Base-by-base conservation (phyloP, 345 rosid species). In the Bruguiera gymnorhiza region DNA sequence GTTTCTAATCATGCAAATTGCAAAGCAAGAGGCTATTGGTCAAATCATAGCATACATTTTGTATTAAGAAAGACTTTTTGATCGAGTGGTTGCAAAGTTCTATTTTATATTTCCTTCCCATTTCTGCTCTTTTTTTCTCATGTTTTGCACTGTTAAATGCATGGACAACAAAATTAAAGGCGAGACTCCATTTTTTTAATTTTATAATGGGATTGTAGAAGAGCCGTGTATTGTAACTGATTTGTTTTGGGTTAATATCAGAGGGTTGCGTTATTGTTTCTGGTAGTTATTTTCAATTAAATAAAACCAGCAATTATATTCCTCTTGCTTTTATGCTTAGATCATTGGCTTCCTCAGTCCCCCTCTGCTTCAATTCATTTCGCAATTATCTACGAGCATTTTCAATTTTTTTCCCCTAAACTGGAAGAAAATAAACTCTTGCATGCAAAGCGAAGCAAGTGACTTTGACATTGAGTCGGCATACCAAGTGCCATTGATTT, bases 1-100 rank as follows among this genome's bases (percentile, higher is more conserved):
- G 91, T 82, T 86, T 86, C 78, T 86, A 76, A 79, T 63, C 63
- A 36, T 51, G 55, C 62, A 4, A 43, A 43, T 43, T 43, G 50
- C 50, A 57, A 71, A 68, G 70, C 60, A 68, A 63, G 43, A 70
- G 62, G 52, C 55, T 60, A 31, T 15, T 34, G 81, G 72, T 51
- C 72, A 74, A 69, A 55, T 23, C 73, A 76, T 61, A 68, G 68
- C 70, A 65, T 43, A 76, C 65, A 39, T 20, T 61, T 60, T 70
- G 31, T 31, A 6, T 30, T 51, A 63, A 60, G 51, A 57, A 62
- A 71, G 73, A 73, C 72, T 76, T 68, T 71, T 13, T 54, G 65
- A 71, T 66, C 73, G 70, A 75, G 78, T 46, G 74, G 80, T 34
- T 73, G 73, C 66, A 26, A 36, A 64, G 24, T 60, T 58, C 55